Evolutionary conservation across 163 green algal species (phyloP).

Genomic region (Chlamydomonas reinhardtii): DNA sequence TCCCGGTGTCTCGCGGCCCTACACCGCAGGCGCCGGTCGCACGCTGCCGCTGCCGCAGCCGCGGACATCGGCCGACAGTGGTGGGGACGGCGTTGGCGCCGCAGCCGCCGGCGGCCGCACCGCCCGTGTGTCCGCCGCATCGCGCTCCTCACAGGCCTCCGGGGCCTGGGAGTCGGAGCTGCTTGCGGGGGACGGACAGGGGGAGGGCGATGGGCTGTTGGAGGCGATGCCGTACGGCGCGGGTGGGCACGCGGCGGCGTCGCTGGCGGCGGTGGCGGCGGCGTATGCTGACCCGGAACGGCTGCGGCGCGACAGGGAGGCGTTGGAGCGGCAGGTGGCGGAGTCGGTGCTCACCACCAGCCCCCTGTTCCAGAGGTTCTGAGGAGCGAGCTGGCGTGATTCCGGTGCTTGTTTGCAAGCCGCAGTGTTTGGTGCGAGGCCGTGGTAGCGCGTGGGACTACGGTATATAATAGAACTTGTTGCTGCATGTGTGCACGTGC

Average conservation of each 20-base stretch:
- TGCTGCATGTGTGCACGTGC: no score
- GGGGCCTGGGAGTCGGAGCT: not conserved
- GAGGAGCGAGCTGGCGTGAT: not conserved
- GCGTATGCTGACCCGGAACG: constrained; percentile 12
- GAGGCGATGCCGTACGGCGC: not conserved
- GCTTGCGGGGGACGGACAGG: not conserved
- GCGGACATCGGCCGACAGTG: not conserved
- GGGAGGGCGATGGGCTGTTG: not conserved
- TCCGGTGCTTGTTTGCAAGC: no score
- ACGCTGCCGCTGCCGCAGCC: no score
- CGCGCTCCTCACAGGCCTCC: not conserved
- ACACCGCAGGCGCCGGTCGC: not conserved
- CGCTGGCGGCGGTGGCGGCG: constrained; percentile 10
- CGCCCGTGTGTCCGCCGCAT: not conserved
- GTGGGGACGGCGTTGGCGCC: not conserved
- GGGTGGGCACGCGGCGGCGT: not conserved
- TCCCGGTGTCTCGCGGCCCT: not conserved
- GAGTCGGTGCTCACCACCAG: constrained; percentile 29
- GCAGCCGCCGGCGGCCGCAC: not conserved
- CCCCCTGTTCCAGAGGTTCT: constrained; percentile 33
- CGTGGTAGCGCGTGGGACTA: no score
- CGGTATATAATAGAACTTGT: no score
- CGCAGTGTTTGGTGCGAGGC: no score
- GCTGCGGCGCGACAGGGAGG: constrained; percentile 29
- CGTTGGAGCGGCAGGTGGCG: constrained; percentile 23